Evolutionary conservation across 805 yeast species (phyloP).

Genomic region (Clavispora fructus): DNA sequence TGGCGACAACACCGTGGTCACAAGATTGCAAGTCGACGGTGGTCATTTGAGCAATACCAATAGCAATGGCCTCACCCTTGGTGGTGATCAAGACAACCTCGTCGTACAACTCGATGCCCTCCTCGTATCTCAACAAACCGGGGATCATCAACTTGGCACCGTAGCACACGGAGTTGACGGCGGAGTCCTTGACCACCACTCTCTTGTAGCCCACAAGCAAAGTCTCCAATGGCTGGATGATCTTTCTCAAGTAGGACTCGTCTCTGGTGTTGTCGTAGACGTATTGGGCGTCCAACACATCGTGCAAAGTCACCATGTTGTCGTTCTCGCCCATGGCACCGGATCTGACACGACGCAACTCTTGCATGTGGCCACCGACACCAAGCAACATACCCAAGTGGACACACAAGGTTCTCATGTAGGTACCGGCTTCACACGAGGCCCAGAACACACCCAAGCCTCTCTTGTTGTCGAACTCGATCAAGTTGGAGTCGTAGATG

Average conservation of each 20-base stretch:
- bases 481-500: conserved; percentile 89
- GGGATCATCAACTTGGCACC: conserved; percentile 99
- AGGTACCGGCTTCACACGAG: conserved; percentile 99
- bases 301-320: conserved; percentile 91
- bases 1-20: conserved; percentile 98
- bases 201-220: conserved; percentile 93
- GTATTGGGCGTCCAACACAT: conserved; percentile 98
- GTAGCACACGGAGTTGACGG: conserved; percentile 96
- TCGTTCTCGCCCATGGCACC: conserved; percentile 93
- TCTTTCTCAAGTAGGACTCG: conserved; percentile 89
- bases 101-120: conserved; percentile 93
- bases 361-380: conserved; percentile 99
- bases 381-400: conserved; percentile 97
- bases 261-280: conserved; percentile 95
- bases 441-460: conserved; percentile 99
- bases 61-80: conserved; percentile 98
- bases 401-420: conserved; percentile 98
- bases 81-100: conserved; percentile 98
- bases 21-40: conserved; percentile 94
- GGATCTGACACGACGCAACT: conserved; percentile 96
- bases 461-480: conserved; percentile 95
- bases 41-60: conserved; percentile 98
- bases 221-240: conserved; percentile 92
- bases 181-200: conserved; percentile 88
- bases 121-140: conserved; percentile 95